phyloP scores from a whole-genome alignment of 2,329 filamentous ascomycete genomes.

The Rutstroemia sp. region DNA sequence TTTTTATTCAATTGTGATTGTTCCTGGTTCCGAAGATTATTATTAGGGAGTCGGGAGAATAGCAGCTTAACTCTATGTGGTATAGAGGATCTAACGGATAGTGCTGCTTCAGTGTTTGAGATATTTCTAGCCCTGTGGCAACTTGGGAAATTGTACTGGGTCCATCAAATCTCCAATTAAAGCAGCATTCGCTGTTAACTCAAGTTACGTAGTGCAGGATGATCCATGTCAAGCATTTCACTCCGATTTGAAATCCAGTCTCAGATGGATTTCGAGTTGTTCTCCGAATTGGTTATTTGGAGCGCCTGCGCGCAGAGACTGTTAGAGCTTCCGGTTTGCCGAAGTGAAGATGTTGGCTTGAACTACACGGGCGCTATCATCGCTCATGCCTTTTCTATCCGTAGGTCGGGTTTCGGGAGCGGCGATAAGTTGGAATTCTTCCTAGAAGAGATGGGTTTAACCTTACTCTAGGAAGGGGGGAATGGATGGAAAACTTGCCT shows the following conservation, averaged over 20 bases:
- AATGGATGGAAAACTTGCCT: not conserved
- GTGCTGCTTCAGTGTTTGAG: not conserved
- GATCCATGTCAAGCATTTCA: not conserved
- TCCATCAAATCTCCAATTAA: not conserved
- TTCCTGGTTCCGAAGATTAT: not conserved
- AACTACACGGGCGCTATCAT: too few relatives aligned
- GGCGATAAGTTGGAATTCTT: too few relatives aligned
- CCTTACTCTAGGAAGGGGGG: not conserved
- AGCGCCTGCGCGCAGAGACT: too few relatives aligned
- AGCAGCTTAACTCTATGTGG: not conserved
- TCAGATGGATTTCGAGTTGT: not conserved
- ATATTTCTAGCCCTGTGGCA: not conserved
- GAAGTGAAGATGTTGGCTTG: too few relatives aligned
- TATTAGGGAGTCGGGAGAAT: not conserved
- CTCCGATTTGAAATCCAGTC: not conserved
- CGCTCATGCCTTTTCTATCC: too few relatives aligned
- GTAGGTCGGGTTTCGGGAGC: too few relatives aligned
- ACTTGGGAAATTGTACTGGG: not conserved
- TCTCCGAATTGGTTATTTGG: too few relatives aligned
- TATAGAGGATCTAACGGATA: not conserved
- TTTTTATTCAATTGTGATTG: not conserved
- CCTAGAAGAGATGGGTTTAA: too few relatives aligned
- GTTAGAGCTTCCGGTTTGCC: too few relatives aligned
- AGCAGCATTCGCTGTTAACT: not conserved
- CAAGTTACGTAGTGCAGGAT: not conserved